Evolutionary conservation across 345 rosid genomes (phyloP).

Genomic region (Arabidopsis thaliana): TAIR10.1 NC_003076.8:9850001-9850500

Average conservation of each 20-base stretch:
- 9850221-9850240: constrained; percentile 45
- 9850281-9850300: constrained; percentile 42
- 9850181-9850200: constrained; percentile 22
- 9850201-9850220: constrained; percentile 40
- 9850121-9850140: not conserved
- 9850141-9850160: not conserved
- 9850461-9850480: not conserved
- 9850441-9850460: constrained; percentile 7
- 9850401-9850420: constrained; percentile 34
- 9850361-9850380: not conserved
- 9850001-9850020: too few species aligned
- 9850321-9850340: constrained; percentile 5
- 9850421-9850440: constrained; percentile 21
- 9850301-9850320: not conserved
- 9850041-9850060: too few species aligned
- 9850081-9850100: too few species aligned
- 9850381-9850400: constrained; percentile 24
- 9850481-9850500: not conserved
- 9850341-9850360: constrained; percentile 5
- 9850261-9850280: constrained; percentile 38
- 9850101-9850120: not conserved
- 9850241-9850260: constrained; percentile 47
- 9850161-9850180: not conserved
- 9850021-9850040: too few species aligned
- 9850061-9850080: too few species aligned